Conservation (phyloP, 495 filamentous ascomycete genomes). For the Hypomontagnella monticulosa region DNA sequence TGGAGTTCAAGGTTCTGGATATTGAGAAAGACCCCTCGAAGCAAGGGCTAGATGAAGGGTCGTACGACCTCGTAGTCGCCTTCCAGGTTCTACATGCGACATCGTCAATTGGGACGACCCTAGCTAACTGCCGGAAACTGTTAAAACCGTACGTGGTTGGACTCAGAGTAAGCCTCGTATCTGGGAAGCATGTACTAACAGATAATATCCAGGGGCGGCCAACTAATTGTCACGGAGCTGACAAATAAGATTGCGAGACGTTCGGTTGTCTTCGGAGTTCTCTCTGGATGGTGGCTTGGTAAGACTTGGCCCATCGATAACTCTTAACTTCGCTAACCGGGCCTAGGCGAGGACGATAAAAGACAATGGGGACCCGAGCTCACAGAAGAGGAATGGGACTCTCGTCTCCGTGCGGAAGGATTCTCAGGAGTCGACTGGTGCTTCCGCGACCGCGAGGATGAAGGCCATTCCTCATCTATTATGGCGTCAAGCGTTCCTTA, state of each 20-base stretch:
- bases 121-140: slow-evolving; percentile 47
- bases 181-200: slow-evolving; percentile 1
- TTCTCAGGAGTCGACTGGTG: slow-evolving; percentile 40
- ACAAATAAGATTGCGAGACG: slow-evolving; percentile 45
- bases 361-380: slow-evolving; percentile 42
- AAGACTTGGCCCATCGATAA: neutral
- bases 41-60: slow-evolving; percentile 58
- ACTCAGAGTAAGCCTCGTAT: neutral
- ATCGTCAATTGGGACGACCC: slow-evolving; percentile 44
- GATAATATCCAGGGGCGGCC: slow-evolving; percentile 40
- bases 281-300: slow-evolving; percentile 45
- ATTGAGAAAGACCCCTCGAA: slow-evolving; percentile 57
- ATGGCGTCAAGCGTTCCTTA: slow-evolving; percentile 38
- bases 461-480: slow-evolving; percentile 40
- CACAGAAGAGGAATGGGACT: slow-evolving; percentile 40
- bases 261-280: slow-evolving; percentile 41
- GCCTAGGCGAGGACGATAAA: slow-evolving; percentile 33
- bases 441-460: slow-evolving; percentile 42
- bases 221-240: slow-evolving; percentile 52
- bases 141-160: slow-evolving; percentile 44
- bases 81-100: slow-evolving; percentile 61
- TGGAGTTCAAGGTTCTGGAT: slow-evolving; percentile 58
- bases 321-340: neutral
- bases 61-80: slow-evolving; percentile 65
- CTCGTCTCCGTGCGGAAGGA: slow-evolving; percentile 35